A percentile compares a stretch with the other conserved stretches of the same genome.
phyloP scores from a whole-genome alignment of 306 rosid species.

The Begonia fuchsioides region DNA sequence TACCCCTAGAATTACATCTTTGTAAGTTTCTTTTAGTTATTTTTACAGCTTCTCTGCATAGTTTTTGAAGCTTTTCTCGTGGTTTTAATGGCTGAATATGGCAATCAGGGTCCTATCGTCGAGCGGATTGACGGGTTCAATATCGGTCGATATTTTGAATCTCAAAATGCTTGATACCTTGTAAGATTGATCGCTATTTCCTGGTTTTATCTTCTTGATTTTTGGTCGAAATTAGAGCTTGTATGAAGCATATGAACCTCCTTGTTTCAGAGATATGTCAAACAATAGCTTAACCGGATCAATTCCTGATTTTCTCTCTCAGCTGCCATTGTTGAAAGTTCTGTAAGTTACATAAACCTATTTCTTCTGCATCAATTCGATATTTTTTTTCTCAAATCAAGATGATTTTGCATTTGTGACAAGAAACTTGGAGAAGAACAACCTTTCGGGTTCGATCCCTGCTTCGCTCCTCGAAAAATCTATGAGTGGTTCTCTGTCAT shows the following conservation, averaged over 20 bases:
- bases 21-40: background rate
- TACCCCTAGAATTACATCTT: background rate
- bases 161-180: conserved; percentile 16
- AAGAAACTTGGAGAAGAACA: conserved; percentile 27
- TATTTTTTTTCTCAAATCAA: background rate
- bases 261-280: conserved; percentile 30
- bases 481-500: conserved; percentile 17
- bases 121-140: conserved; percentile 11
- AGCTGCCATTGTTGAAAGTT: conserved; percentile 15
- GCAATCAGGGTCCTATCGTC: conserved; percentile 24
- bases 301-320: conserved; percentile 28
- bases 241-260: background rate
- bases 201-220: background rate
- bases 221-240: too few relatives aligned
- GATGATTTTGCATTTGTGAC: background rate
- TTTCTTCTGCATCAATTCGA: background rate
- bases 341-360: conserved; percentile 20
- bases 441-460: conserved; percentile 21
- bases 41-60: background rate
- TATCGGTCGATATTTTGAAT: background rate
- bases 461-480: conserved; percentile 16
- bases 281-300: conserved; percentile 23
- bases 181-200: conserved; percentile 14
- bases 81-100: conserved; percentile 4
- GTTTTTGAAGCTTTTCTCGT: background rate